phyloP scores from a whole-genome alignment of 1,284 basidiomycete genomes.

The Naganishia albida region DNA sequence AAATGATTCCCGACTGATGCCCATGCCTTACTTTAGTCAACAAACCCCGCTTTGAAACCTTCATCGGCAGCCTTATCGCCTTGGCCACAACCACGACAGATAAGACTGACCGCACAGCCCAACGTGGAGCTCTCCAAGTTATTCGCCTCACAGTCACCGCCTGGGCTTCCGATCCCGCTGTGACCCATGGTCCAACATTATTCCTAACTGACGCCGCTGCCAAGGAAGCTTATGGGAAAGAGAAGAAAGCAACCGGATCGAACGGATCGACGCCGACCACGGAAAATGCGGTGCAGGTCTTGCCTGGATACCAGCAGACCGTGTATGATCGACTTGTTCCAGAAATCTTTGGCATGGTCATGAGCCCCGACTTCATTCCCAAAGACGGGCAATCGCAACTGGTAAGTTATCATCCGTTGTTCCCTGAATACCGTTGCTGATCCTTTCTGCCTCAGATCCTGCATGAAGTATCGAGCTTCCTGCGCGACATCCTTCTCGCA shows the following conservation, averaged over 20 bases:
- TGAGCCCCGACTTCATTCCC: slow-evolving; percentile 76
- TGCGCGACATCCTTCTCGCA: slow-evolving; percentile 75
- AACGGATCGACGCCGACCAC: slow-evolving; percentile 41
- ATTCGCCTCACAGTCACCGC: slow-evolving; percentile 67
- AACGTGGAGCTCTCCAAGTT: slow-evolving; percentile 80
- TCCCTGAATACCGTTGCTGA: too few species aligned
- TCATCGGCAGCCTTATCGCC: slow-evolving; percentile 64
- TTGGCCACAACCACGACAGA: slow-evolving; percentile 75
- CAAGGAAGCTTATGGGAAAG: slow-evolving; percentile 40
- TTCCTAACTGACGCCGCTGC: slow-evolving; percentile 38
- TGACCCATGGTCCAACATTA: slow-evolving; percentile 45
- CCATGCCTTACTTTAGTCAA: slow-evolving; percentile 64
- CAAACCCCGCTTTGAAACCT: slow-evolving; percentile 72
- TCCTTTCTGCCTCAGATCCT: slow-evolving; percentile 66
- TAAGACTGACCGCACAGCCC: slow-evolving; percentile 67
- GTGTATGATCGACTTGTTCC: slow-evolving; percentile 87
- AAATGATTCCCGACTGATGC: slow-evolving; percentile 30
- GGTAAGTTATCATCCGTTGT: slow-evolving; percentile 54
- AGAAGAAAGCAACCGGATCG: slow-evolving; percentile 50
- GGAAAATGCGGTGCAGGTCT: slow-evolving; percentile 51
- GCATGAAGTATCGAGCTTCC: slow-evolving; percentile 79
- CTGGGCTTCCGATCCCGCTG: slow-evolving; percentile 68
- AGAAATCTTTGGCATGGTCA: slow-evolving; percentile 78
- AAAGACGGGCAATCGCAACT: slow-evolving; percentile 82
- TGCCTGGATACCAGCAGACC: slow-evolving; percentile 92